Conservation (phyloP, 2,329 filamentous ascomycete species). For the Neopestalotiopsis rosae region DNA sequence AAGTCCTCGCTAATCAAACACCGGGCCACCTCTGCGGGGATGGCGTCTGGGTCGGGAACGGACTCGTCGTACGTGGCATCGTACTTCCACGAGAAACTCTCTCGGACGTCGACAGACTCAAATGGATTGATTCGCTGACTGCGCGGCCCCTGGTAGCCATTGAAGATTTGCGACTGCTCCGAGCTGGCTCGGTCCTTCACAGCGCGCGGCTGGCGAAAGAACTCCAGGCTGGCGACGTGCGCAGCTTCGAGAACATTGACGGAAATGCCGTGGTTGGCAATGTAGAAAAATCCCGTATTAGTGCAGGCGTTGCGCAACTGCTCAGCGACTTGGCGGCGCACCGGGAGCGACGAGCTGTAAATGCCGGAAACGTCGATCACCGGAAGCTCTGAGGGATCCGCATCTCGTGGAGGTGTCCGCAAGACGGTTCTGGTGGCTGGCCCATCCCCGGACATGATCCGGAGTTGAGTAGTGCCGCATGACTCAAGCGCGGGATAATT, state of each 20-base stretch:
- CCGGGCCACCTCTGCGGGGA: conserved; percentile 10
- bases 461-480: conserved; percentile 25
- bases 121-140: conserved; percentile 29
- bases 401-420: conserved; percentile 30
- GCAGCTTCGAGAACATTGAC: conserved; percentile 36
- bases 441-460: conserved; percentile 32
- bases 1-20: conserved; percentile 26
- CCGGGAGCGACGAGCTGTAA: conserved; percentile 39
- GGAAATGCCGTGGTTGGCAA: conserved; percentile 36
- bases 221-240: conserved; percentile 28
- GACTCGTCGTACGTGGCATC: conserved; percentile 35
- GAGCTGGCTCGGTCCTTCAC: conserved; percentile 35
- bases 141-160: conserved; percentile 43
- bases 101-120: conserved; percentile 35
- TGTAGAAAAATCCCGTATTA: conserved; percentile 52
- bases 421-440: conserved; percentile 28
- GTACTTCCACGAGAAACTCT: conserved; percentile 42
- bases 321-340: conserved; percentile 43
- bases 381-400: conserved; percentile 38
- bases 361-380: conserved; percentile 49
- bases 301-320: conserved; percentile 45
- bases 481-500: not conserved
- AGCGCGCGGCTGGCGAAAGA: conserved; percentile 31
- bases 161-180: conserved; percentile 44
- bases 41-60: conserved; percentile 34